phyloP scores from a whole-genome alignment of 371 early-diverging fungal species.

The Capillidium heterosporum region DNA sequence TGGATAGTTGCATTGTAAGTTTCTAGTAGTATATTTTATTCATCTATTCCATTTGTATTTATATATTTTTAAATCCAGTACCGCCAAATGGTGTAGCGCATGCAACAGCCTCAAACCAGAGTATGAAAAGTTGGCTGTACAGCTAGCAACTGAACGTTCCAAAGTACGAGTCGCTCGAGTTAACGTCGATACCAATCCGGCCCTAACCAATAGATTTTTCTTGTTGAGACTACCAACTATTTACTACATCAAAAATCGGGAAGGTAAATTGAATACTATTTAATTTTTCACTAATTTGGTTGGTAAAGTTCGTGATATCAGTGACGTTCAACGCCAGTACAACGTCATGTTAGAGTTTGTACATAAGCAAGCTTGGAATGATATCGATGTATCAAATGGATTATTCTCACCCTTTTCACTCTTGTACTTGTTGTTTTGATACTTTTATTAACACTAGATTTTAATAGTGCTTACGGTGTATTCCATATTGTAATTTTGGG shows the following conservation, averaged over 20 bases:
- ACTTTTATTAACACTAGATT: too few species aligned
- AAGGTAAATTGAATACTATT: too few species aligned
- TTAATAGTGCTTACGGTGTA: too few species aligned
- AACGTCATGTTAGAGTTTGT: too few species aligned
- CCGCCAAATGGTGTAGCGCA: background rate
- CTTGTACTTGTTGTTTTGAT: too few species aligned
- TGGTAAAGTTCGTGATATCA: too few species aligned
- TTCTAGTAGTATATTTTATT: background rate
- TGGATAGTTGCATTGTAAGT: background rate
- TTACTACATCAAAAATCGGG: background rate
- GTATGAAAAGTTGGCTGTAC: background rate
- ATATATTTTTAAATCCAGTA: background rate
- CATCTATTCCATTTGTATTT: background rate
- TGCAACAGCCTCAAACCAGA: background rate
- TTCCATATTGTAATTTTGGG: too few species aligned
- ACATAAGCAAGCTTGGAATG: too few species aligned
- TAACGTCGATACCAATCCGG: background rate
- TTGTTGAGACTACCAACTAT: background rate
- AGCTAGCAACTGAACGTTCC: background rate
- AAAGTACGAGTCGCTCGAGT: background rate
- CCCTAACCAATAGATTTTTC: background rate
- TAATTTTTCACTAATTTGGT: too few species aligned
- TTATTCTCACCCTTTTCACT: too few species aligned
- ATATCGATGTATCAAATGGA: too few species aligned
- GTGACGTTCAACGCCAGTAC: too few species aligned